Conservation (phyloP, 2,329 filamentous ascomycete species). For the Talaromyces sp. region DNA sequence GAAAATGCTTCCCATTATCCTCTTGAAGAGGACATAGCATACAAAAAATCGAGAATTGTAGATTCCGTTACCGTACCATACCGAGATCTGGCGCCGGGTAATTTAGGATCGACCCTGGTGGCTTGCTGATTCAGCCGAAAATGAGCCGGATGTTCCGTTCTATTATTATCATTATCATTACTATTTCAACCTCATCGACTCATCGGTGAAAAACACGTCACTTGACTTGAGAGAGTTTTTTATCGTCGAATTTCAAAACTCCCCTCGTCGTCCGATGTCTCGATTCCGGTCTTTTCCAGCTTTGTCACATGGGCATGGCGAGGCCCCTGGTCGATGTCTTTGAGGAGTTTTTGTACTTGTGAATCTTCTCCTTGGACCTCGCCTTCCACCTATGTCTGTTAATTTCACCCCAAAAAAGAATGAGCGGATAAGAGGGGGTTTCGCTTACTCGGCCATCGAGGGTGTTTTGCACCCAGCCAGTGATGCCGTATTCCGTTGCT, state of each 20-base stretch:
- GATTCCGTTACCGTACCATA: slow-evolving; percentile 14
- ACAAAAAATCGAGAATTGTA: not conserved
- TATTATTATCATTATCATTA: not conserved
- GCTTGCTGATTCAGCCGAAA: not conserved
- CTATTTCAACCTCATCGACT: not conserved
- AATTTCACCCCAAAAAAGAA: not conserved
- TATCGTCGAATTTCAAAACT: slow-evolving; percentile 52
- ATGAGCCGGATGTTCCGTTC: not conserved
- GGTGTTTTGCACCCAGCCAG: slow-evolving; percentile 47
- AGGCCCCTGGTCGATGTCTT: slow-evolving; percentile 71
- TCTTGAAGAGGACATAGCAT: not conserved
- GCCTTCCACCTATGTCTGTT: slow-evolving; percentile 65
- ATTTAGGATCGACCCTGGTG: not conserved
- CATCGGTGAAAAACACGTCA: not conserved
- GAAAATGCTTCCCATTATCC: slow-evolving; percentile 26
- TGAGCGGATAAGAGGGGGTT: not conserved
- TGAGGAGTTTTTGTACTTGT: slow-evolving; percentile 63
- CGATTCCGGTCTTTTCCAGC: slow-evolving; percentile 64
- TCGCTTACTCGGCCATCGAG: slow-evolving; percentile 36
- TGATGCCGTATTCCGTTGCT: slow-evolving; percentile 40
- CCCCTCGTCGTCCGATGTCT: slow-evolving; percentile 61
- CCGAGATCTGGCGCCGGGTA: not conserved
- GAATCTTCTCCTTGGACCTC: slow-evolving; percentile 75
- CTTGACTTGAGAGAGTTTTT: not conserved
- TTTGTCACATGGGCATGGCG: slow-evolving; percentile 66